phyloP scores from a whole-genome alignment of 805 yeast species.

The Saturnispora ahearnii region DNA sequence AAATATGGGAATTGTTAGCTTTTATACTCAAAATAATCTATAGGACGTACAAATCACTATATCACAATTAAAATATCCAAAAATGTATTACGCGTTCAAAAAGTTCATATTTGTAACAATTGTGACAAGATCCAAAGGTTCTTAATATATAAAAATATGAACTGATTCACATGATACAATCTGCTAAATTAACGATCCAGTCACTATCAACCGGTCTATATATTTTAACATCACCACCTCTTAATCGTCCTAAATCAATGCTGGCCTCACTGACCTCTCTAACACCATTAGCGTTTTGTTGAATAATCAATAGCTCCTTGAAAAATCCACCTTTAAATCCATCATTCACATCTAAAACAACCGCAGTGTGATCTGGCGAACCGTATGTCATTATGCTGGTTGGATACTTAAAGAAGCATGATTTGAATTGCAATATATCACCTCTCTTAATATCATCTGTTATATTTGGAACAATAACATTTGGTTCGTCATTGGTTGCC shows the following conservation, averaged over 20 bases:
- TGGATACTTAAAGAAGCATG: slow-evolving; percentile 32
- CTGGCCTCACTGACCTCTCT: slow-evolving; percentile 34
- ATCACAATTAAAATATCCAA: too few relatives aligned
- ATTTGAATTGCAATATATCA: slow-evolving; percentile 44
- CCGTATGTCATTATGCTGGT: slow-evolving; percentile 34
- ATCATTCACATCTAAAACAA: slow-evolving; percentile 27
- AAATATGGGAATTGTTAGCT: too few relatives aligned
- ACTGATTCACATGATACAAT: slow-evolving; percentile 7
- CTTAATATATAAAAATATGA: background rate
- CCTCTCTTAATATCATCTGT: slow-evolving; percentile 42
- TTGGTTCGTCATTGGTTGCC: slow-evolving; percentile 15
- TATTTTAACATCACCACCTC: slow-evolving; percentile 35
- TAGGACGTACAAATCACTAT: too few relatives aligned
- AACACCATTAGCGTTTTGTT: slow-evolving; percentile 41
- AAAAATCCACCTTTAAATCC: slow-evolving; percentile 19
- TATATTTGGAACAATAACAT: slow-evolving; percentile 16
- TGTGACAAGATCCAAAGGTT: too few relatives aligned
- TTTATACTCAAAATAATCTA: too few relatives aligned
- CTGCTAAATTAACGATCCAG: slow-evolving; percentile 31
- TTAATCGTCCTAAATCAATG: slow-evolving; percentile 30
- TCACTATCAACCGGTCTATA: slow-evolving; percentile 40
- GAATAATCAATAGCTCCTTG: slow-evolving; percentile 30
- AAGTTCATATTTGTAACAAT: too few relatives aligned
- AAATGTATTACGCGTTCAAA: too few relatives aligned
- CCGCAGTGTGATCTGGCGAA: slow-evolving; percentile 45